Evolutionary conservation across 306 rosid genomes (phyloP).

Genomic region (Cyclanthera cordifolia): DNA sequence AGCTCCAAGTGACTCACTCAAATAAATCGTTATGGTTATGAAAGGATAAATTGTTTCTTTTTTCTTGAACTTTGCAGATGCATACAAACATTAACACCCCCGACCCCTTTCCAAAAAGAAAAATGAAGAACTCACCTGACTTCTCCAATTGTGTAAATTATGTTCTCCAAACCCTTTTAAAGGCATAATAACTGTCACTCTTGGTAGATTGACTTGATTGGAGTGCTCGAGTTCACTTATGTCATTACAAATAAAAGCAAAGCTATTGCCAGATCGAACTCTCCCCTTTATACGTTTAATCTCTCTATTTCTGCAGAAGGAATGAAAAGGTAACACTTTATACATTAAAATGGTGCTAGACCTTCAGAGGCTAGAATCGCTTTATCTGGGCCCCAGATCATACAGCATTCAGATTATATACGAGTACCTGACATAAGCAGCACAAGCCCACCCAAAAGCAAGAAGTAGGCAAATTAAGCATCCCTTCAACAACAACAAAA

Average conservation of each 20-base stretch:
- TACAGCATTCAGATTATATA: neutral
- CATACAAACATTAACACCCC: neutral
- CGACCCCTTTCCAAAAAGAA: neutral
- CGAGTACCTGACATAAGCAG: conserved; percentile 73
- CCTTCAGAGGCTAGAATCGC: neutral
- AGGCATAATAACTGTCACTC: conserved; percentile 82
- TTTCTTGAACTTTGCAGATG: too few relatives aligned
- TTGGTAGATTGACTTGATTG: conserved; percentile 63
- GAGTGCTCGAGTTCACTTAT: conserved; percentile 77
- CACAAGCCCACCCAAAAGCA: conserved; percentile 79
- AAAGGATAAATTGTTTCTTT: too few relatives aligned
- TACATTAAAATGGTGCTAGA: neutral
- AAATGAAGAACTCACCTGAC: conserved; percentile 50
- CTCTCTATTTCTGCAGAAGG: conserved; percentile 59
- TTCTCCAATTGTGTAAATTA: conserved; percentile 89
- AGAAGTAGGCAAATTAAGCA: conserved; percentile 55
- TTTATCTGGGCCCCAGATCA: neutral
- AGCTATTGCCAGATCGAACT: conserved; percentile 44
- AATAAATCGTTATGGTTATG: too few relatives aligned
- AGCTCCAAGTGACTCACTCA: too few relatives aligned
- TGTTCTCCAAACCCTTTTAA: conserved; percentile 97
- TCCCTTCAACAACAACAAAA: conserved; percentile 42
- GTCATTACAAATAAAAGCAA: conserved; percentile 71
- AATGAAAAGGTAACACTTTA: neutral
- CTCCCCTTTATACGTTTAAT: conserved; percentile 49